Conservation (phyloP, 148 eudicot genomes). For the Fagopyrum homotropicum region DNA sequence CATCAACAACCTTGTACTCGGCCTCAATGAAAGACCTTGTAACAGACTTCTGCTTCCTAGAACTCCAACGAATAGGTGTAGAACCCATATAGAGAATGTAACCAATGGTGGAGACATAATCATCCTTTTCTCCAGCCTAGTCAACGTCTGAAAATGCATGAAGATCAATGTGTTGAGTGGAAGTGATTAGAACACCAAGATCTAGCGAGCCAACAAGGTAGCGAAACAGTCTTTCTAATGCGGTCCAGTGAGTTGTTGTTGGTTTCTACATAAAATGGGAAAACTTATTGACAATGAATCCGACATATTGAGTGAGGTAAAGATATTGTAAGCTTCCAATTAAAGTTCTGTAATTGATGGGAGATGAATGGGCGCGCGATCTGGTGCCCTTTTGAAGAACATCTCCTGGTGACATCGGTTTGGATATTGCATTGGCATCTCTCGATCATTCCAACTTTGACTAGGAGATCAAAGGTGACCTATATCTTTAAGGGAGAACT, state of each 20-base stretch:
- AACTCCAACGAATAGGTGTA: neutral
- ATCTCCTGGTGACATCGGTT: neutral
- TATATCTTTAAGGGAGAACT: neutral
- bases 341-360: neutral
- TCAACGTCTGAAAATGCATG: neutral
- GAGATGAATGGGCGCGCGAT: neutral
- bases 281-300: neutral
- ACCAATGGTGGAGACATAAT: too few relatives aligned
- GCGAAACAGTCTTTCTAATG: neutral
- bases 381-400: neutral
- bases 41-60: neutral
- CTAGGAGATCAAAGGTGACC: neutral
- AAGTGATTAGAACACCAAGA: neutral
- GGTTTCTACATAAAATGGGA: neutral
- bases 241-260: neutral
- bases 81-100: too few relatives aligned
- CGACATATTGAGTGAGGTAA: neutral
- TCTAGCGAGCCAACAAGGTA: neutral
- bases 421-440: neutral
- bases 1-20: neutral
- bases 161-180: neutral
- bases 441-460: neutral
- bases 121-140: neutral
- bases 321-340: neutral
- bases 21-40: neutral